phyloP scores from a whole-genome alignment of 2,329 filamentous ascomycete species.

The Fusarium pseudocircinatum region DNA sequence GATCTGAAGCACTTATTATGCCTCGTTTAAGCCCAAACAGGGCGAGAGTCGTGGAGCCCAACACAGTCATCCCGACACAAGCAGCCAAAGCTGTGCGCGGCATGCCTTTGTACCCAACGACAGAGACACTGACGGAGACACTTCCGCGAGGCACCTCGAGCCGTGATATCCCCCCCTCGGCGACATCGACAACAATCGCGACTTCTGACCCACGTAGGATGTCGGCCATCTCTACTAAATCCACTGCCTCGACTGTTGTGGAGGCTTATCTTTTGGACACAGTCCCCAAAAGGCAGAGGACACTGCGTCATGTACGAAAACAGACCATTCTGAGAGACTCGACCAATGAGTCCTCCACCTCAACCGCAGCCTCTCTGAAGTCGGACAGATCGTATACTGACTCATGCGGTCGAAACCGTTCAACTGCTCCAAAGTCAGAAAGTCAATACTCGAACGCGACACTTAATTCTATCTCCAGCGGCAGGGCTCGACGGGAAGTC shows the following conservation, averaged over 20 bases:
- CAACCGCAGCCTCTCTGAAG: constrained; percentile 12
- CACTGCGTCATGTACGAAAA: constrained; percentile 70
- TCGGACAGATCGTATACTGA: constrained; percentile 39
- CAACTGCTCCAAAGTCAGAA: constrained; percentile 51
- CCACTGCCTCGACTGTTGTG: constrained; percentile 65
- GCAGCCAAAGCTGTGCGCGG: constrained; percentile 61
- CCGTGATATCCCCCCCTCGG: constrained; percentile 38
- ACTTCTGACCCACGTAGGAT: constrained; percentile 59
- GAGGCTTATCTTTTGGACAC: constrained; percentile 67
- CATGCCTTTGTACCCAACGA: constrained; percentile 56
- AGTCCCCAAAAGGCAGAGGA: constrained; percentile 58
- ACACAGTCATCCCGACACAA: constrained; percentile 59
- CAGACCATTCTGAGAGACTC: constrained; percentile 61
- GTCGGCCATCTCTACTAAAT: constrained; percentile 65
- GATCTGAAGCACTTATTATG: constrained; percentile 44
- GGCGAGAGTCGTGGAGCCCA: constrained; percentile 58
- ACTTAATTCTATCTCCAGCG: constrained; percentile 60
- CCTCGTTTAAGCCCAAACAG: constrained; percentile 40
- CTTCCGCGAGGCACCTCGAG: constrained; percentile 38
- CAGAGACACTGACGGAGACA: constrained; percentile 44
- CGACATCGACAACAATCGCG: constrained; percentile 51
- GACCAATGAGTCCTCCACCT: constrained; percentile 20
- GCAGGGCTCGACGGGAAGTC: constrained; percentile 66
- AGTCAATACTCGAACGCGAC: constrained; percentile 62
- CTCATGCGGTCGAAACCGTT: constrained; percentile 42